Percentiles rank a stretch among this genome's conserved stretches.
These are phyloP conservation scores for Bretziella fagacearum DNA, from an alignment of 2,329 filamentous ascomycete genomes.

Conservation along the genomic window DNA sequence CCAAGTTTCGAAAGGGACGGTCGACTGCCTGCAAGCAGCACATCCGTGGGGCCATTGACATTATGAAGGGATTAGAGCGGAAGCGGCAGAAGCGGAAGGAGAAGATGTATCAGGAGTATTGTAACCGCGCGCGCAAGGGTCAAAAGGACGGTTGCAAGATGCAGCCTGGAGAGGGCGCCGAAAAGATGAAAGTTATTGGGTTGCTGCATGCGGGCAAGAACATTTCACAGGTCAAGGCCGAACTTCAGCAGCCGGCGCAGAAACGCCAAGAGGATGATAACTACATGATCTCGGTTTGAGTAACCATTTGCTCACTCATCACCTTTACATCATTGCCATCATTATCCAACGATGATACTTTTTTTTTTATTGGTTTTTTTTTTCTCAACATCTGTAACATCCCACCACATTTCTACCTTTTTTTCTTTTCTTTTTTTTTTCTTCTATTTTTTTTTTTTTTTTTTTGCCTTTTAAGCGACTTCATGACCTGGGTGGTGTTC, in stretches of 20 bases:
- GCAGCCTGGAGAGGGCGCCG: conserved; percentile 69
- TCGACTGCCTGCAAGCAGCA: conserved; percentile 37
- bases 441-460: conserved; percentile 2
- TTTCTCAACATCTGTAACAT: neutral
- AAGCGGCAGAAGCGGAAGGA: conserved; percentile 87
- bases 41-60: conserved; percentile 86
- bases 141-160: conserved; percentile 46
- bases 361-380: conserved; percentile 2
- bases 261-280: conserved; percentile 33
- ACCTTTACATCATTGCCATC: too few relatives aligned
- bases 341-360: neutral
- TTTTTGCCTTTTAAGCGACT: conserved; percentile 3
- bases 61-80: conserved; percentile 87
- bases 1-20: conserved; percentile 29
- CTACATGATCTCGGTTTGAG: conserved; percentile 58
- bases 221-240: conserved; percentile 26
- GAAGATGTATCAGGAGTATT: conserved; percentile 80
- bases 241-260: conserved; percentile 9
- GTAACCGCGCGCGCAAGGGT: conserved; percentile 61
- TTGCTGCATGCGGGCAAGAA: conserved; percentile 71
- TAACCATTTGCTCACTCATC: neutral
- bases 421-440: neutral
- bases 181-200: conserved; percentile 71
- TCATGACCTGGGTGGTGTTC: conserved; percentile 9
- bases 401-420: neutral